Conservation (phyloP, 176 grass and related monocot species). For the Triticum monococcum region DNA sequence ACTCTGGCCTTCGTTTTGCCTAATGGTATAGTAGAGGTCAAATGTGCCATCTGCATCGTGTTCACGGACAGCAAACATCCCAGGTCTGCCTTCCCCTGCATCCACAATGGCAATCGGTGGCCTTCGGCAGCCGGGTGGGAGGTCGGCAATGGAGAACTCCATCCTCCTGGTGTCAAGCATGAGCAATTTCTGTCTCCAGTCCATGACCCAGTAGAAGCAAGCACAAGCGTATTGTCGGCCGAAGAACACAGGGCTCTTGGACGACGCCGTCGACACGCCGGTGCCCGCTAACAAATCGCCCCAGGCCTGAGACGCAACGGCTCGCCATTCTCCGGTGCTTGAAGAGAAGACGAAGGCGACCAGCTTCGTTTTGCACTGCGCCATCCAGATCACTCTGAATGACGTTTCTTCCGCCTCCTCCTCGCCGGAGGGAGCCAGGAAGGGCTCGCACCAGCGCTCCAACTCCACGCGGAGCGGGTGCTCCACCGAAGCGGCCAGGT, state of each 20-base stretch:
- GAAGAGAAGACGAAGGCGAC: constrained; percentile 33
- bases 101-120: constrained; percentile 31
- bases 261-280: background rate
- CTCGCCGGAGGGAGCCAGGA: constrained; percentile 7
- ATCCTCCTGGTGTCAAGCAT: constrained; percentile 27
- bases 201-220: constrained; percentile 40
- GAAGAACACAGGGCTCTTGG: constrained; percentile 6
- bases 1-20: background rate
- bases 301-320: constrained; percentile 14
- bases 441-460: constrained; percentile 38
- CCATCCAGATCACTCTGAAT: constrained; percentile 38
- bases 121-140: constrained; percentile 26
- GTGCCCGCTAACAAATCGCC: background rate
- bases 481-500: constrained; percentile 34
- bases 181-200: constrained; percentile 15
- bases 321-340: constrained; percentile 2
- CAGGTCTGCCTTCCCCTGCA: constrained; percentile 33
- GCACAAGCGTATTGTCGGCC: constrained; percentile 1
- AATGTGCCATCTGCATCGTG: background rate
- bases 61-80: constrained; percentile 28
- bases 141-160: constrained; percentile 41
- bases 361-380: constrained; percentile 32
- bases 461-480: constrained; percentile 29
- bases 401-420: constrained; percentile 6
- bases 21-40: constrained; percentile 27